These are phyloP conservation scores for Cyclotella distinguenda DNA, from an alignment of 108 stramenopile species.

Conservation along the genomic window DNA sequence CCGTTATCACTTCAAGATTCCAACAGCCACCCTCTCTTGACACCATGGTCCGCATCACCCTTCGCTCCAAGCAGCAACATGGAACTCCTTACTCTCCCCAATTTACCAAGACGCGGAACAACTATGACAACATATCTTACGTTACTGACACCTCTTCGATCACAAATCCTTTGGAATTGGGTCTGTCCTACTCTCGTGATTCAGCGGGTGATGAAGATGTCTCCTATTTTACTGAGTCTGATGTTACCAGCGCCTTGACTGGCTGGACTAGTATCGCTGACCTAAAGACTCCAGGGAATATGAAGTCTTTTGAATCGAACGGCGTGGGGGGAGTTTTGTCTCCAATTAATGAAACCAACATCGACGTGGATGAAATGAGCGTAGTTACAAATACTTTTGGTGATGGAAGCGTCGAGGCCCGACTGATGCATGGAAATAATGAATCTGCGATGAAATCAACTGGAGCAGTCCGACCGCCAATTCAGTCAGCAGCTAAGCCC, in stretches of 20 bases:
- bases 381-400: conserved; percentile 9
- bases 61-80: conserved; percentile 6
- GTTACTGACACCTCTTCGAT: conserved; percentile 44
- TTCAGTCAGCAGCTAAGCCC: background rate
- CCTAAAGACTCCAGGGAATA: background rate
- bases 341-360: conserved; percentile 6
- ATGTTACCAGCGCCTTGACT: conserved; percentile 28
- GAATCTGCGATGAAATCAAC: background rate
- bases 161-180: conserved; percentile 34
- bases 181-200: conserved; percentile 14
- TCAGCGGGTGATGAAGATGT: conserved; percentile 22
- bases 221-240: conserved; percentile 21
- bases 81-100: background rate
- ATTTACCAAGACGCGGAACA: background rate
- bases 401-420: conserved; percentile 25
- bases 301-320: background rate
- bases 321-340: background rate
- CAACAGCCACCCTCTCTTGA: too few relatives aligned
- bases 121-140: conserved; percentile 24
- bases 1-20: too few relatives aligned
- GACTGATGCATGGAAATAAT: conserved; percentile 6
- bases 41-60: conserved; percentile 22
- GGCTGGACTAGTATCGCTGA: conserved; percentile 18
- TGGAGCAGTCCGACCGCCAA: background rate
- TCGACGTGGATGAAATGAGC: conserved; percentile 5